phyloP scores from a whole-genome alignment of 306 rosid genomes.

The Castanea crenata region DNA sequence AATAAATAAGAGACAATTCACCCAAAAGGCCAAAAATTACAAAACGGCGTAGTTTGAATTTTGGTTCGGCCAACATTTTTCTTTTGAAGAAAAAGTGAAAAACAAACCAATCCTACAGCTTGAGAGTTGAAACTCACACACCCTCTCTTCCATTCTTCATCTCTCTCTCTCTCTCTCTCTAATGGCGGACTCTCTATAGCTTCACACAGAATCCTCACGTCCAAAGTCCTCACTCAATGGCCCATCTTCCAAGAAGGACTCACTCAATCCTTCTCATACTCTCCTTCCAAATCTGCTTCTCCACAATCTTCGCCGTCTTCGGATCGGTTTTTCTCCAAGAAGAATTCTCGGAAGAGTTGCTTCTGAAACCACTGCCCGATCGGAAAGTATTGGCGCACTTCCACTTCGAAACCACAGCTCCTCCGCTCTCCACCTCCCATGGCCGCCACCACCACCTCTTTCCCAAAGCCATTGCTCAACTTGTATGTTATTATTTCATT shows the following conservation, averaged over 20 bases:
- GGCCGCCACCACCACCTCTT: conserved; percentile 85
- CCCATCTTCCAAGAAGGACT: conserved; percentile 13
- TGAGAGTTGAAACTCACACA: not conserved
- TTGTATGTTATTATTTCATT: conserved; percentile 42
- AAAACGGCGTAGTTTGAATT: too few relatives aligned
- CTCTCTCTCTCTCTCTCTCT: not conserved
- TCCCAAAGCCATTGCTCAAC: conserved; percentile 89
- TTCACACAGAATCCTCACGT: not conserved
- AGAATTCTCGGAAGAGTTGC: conserved; percentile 84
- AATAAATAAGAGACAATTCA: too few relatives aligned
- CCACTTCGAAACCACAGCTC: conserved; percentile 66
- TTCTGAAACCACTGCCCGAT: conserved; percentile 82
- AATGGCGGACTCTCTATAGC: conserved; percentile 37
- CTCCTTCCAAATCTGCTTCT: conserved; percentile 17
- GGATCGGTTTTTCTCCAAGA: conserved; percentile 44
- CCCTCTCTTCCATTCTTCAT: not conserved
- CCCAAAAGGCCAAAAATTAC: too few relatives aligned
- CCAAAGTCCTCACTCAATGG: conserved; percentile 32
- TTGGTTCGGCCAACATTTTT: too few relatives aligned
- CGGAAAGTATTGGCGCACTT: conserved; percentile 88
- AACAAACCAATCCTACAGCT: too few relatives aligned
- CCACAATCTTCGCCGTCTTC: conserved; percentile 9
- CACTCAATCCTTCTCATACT: conserved; percentile 26
- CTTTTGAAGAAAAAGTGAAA: too few relatives aligned
- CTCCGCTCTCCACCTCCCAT: conserved; percentile 52